phyloP scores from a whole-genome alignment of 805 yeast species.

The Cyberlindnera suaveolens region DNA sequence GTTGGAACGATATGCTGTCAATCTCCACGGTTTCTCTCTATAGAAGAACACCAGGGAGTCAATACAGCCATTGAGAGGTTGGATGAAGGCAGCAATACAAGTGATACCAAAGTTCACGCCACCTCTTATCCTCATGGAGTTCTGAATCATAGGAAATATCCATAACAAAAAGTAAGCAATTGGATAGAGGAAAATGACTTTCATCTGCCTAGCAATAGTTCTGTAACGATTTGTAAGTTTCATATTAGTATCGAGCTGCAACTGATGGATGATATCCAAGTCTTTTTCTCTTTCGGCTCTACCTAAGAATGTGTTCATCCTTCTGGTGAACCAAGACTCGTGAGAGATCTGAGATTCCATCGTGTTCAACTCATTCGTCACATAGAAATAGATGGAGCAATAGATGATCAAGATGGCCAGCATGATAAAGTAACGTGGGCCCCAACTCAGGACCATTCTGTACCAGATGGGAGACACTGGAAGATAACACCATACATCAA shows the following conservation, averaged over 20 bases:
- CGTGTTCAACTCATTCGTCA: constrained; percentile 41
- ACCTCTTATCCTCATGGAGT: constrained; percentile 44
- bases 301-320: neutral
- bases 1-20: constrained; percentile 19
- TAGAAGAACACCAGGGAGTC: constrained; percentile 71
- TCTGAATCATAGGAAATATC: constrained; percentile 72
- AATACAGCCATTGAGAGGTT: constrained; percentile 74
- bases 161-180: constrained; percentile 73
- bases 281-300: neutral
- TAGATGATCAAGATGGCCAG: constrained; percentile 59
- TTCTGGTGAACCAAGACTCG: neutral
- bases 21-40: constrained; percentile 76
- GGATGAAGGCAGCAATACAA: constrained; percentile 65
- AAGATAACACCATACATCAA: constrained; percentile 73
- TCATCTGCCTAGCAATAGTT: constrained; percentile 70
- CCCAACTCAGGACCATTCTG: constrained; percentile 71
- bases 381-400: constrained; percentile 65
- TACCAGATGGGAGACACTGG: constrained; percentile 73
- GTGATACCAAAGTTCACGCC: constrained; percentile 59
- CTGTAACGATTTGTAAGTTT: constrained; percentile 56
- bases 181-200: constrained; percentile 78
- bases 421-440: constrained; percentile 66
- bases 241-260: constrained; percentile 22
- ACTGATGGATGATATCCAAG: constrained; percentile 16
- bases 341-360: constrained; percentile 12